phyloP scores from a whole-genome alignment of 208 protist genomes.

The Trypanosoma vivax region DNA sequence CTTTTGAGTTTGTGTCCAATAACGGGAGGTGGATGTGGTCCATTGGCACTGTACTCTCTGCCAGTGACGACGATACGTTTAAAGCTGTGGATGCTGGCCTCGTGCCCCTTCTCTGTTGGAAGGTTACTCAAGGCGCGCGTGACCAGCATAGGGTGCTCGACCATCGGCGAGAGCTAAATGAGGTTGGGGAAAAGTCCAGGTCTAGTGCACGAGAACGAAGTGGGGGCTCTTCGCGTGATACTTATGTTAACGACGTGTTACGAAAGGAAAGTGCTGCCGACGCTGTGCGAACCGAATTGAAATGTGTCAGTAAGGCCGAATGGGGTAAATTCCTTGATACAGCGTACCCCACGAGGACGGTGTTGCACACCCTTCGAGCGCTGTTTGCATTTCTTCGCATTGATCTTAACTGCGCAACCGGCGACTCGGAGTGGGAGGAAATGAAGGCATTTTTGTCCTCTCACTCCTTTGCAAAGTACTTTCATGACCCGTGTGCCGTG shows the following conservation, averaged over 20 bases:
- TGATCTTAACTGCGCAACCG: conserved; percentile 10
- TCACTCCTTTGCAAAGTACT: conserved; percentile 4
- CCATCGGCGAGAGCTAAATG: background rate
- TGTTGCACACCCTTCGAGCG: conserved; percentile 5
- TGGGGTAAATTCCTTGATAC: conserved; percentile 4
- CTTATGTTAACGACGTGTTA: conserved; percentile 2
- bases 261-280: conserved; percentile 2
- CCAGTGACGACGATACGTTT: background rate
- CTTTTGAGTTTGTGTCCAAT: conserved; percentile 26
- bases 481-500: conserved; percentile 2
- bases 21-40: conserved; percentile 27
- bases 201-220: conserved; percentile 1
- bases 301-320: background rate
- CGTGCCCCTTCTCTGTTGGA: conserved; percentile 2
- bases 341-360: background rate
- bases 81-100: background rate
- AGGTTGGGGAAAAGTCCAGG: conserved; percentile 4
- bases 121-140: background rate
- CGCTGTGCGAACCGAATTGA: conserved; percentile 3
- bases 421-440: conserved; percentile 19
- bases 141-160: background rate
- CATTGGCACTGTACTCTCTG: conserved; percentile 22
- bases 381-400: conserved; percentile 16
- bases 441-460: conserved; percentile 14
- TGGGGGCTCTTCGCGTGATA: background rate